A percentile compares a stretch with the other conserved stretches of the same genome.
These are phyloP conservation scores for Cutaneotrichosporon cavernicola DNA, from an alignment of 1,284 basidiomycete species.

Conservation along the genomic window DNA sequence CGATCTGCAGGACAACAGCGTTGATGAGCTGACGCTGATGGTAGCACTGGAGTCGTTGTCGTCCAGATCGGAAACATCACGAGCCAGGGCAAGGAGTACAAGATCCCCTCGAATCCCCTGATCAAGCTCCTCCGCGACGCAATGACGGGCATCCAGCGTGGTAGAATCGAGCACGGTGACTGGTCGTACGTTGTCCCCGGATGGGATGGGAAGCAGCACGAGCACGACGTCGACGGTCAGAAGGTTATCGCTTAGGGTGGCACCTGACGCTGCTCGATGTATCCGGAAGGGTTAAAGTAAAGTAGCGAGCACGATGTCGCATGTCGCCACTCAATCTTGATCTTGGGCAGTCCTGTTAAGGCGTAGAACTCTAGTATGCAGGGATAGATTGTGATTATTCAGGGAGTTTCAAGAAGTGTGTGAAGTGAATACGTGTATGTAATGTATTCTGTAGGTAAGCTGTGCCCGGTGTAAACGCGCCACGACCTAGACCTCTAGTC, in stretches of 20 bases:
- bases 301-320: not conserved
- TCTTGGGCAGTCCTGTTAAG: too few relatives aligned
- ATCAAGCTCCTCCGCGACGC: constrained; percentile 44
- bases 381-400: not conserved
- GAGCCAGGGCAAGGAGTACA: constrained; percentile 35
- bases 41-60: constrained; percentile 47
- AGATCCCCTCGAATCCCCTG: constrained; percentile 42
- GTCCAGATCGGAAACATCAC: constrained; percentile 40
- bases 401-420: not conserved
- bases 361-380: not conserved
- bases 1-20: not conserved
- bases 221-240: constrained; percentile 28
- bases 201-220: constrained; percentile 30
- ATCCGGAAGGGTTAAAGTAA: too few relatives aligned
- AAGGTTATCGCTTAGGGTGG: constrained; percentile 12
- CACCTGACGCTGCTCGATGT: too few relatives aligned
- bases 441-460: not conserved
- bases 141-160: constrained; percentile 45
- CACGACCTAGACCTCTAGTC: too few relatives aligned
- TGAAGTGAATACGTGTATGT: not conserved
- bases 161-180: constrained; percentile 36
- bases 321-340: too few relatives aligned
- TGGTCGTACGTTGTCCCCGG: constrained; percentile 46
- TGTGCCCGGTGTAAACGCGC: not conserved
- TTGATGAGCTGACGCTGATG: not conserved